phyloP scores from a whole-genome alignment of 2,329 filamentous ascomycete genomes.

The Clonostachys chloroleuca region DNA sequence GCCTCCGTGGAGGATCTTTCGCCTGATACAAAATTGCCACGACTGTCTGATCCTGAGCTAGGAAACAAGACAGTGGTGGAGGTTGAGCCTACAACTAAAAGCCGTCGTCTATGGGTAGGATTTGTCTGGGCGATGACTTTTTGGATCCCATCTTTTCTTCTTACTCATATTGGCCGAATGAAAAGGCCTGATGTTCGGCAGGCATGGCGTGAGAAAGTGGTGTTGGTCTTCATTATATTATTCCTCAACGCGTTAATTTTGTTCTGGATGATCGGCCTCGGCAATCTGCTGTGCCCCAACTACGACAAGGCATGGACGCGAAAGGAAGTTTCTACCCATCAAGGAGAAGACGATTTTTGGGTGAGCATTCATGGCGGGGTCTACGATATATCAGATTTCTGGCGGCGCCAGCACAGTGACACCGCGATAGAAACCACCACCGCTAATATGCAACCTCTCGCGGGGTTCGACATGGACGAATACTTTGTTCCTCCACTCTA shows the following conservation, averaged over 20 bases:
- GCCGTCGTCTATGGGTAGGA: constrained; percentile 73
- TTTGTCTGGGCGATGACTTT: constrained; percentile 86
- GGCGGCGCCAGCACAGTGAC: constrained; percentile 80
- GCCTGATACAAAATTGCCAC: constrained; percentile 59
- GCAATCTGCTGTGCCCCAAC: constrained; percentile 82
- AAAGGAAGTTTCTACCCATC: constrained; percentile 65
- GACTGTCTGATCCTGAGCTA: constrained; percentile 71
- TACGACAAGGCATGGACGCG: constrained; percentile 83
- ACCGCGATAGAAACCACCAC: constrained; percentile 53
- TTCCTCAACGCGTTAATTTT: constrained; percentile 77
- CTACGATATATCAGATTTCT: constrained; percentile 90
- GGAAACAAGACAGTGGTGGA: constrained; percentile 74
- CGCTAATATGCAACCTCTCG: constrained; percentile 70
- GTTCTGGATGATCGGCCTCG: constrained; percentile 90
- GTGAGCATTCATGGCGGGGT: constrained; percentile 85
- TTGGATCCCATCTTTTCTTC: constrained; percentile 85
- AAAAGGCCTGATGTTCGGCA: constrained; percentile 94
- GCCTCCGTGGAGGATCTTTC: constrained; percentile 51
- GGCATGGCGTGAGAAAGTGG: constrained; percentile 95
- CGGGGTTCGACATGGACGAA: constrained; percentile 72
- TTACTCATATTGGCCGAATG: constrained; percentile 87
- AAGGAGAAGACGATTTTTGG: constrained; percentile 73
- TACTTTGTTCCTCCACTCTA: constrained; percentile 81
- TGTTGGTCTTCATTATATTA: constrained; percentile 75
- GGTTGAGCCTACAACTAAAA: constrained; percentile 56